These are phyloP conservation scores for Aspergillus uvarum DNA, from an alignment of 2,329 filamentous ascomycete species.

Conservation along the genomic window DNA sequence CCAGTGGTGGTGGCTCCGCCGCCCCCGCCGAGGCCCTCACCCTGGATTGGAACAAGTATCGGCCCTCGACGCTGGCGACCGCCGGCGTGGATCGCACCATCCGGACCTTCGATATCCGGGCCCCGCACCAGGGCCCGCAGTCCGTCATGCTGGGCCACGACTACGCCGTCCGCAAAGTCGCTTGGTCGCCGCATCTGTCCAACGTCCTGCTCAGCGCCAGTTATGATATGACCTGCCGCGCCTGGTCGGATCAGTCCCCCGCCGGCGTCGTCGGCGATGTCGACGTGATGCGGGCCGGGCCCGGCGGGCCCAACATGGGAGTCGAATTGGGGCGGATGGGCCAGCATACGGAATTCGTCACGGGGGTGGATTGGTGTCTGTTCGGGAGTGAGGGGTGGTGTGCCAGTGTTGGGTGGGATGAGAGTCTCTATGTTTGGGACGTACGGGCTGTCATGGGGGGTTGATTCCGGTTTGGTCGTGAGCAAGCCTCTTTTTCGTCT, in stretches of 20 bases:
- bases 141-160: constrained; percentile 79
- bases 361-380: constrained; percentile 95
- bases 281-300: constrained; percentile 42
- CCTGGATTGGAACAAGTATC: constrained; percentile 99
- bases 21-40: constrained; percentile 83
- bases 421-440: constrained; percentile 89
- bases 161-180: constrained; percentile 80
- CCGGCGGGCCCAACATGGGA: constrained; percentile 50
- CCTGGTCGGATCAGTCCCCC: constrained; percentile 81
- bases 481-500: too few species aligned
- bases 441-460: constrained; percentile 63
- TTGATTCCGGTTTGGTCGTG: background rate
- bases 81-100: constrained; percentile 86
- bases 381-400: constrained; percentile 96
- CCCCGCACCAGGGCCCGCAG: constrained; percentile 69
- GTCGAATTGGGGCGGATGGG: constrained; percentile 84
- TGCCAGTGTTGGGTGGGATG: constrained; percentile 92
- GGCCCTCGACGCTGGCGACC: constrained; percentile 77
- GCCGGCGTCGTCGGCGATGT: constrained; percentile 33
- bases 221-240: constrained; percentile 95
- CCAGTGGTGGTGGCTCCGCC: constrained; percentile 27
- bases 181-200: constrained; percentile 92
- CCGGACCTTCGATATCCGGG: constrained; percentile 86
- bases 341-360: constrained; percentile 90
- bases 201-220: constrained; percentile 85